Conservation (phyloP, 257 asterid genomes). For the Anisodus acutangulus region DNA sequence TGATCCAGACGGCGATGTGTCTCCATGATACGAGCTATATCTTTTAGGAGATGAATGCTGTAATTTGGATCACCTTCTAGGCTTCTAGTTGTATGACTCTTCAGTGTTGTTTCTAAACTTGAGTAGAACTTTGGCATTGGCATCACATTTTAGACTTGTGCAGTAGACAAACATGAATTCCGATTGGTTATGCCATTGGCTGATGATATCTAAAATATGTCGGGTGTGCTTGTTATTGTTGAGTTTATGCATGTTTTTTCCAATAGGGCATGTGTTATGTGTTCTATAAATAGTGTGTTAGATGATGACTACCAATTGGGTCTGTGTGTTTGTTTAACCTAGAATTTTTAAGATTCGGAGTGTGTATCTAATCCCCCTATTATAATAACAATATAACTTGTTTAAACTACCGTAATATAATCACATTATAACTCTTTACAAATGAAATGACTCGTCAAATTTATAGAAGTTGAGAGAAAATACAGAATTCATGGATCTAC, state of each 20-base stretch:
- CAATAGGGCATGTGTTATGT: too few relatives aligned
- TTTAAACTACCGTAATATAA: too few relatives aligned
- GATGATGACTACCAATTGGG: too few relatives aligned
- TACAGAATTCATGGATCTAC: too few relatives aligned
- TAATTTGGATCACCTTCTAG: background rate
- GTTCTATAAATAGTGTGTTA: background rate
- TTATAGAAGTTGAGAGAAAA: too few relatives aligned
- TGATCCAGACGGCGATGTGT: background rate
- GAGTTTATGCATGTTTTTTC: background rate
- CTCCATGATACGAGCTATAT: background rate
- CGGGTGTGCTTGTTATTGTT: background rate
- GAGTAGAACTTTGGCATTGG: background rate
- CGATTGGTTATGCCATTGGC: background rate
- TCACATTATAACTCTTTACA: too few relatives aligned
- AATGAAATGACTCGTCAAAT: too few relatives aligned
- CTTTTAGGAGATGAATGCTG: background rate
- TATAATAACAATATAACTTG: too few relatives aligned
- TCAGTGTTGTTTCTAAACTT: background rate
- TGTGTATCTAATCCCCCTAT: too few relatives aligned
- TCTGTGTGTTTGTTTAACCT: too few relatives aligned
- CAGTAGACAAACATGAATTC: background rate
- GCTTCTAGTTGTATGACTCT: background rate
- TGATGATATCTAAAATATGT: background rate
- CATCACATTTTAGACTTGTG: background rate
- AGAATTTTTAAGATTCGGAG: too few relatives aligned